A percentile compares a stretch with the other conserved stretches of the same genome.
phyloP scores from a whole-genome alignment of 495 filamentous ascomycete species.

The Penicillium antarcticum region DNA sequence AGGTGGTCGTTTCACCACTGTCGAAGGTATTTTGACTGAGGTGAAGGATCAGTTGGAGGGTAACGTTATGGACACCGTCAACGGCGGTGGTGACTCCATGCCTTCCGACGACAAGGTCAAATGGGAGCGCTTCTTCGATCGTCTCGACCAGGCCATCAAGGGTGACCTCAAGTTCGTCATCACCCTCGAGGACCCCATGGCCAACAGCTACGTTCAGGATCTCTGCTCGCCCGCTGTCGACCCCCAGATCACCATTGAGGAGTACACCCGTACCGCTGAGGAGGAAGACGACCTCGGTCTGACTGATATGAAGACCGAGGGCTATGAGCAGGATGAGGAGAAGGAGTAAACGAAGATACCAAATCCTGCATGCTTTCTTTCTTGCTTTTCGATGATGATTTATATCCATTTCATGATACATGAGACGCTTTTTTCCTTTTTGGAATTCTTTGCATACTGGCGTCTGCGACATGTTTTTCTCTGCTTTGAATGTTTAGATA shows the following conservation, averaged over 20 bases:
- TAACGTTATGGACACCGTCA: conserved; percentile 66
- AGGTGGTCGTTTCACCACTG: conserved; percentile 94
- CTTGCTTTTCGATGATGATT: conserved; percentile 4
- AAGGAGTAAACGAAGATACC: conserved; percentile 15
- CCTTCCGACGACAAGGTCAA: conserved; percentile 53
- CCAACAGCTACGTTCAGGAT: conserved; percentile 91
- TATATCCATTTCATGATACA: conserved; percentile 28
- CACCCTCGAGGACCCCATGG: conserved; percentile 81
- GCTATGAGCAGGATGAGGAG: conserved; percentile 63
- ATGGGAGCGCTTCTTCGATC: conserved; percentile 79
- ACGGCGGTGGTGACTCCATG: conserved; percentile 73
- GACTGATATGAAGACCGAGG: conserved; percentile 87
- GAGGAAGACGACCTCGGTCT: conserved; percentile 91
- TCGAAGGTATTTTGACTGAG: conserved; percentile 92
- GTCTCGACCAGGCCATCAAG: conserved; percentile 71
- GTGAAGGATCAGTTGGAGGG: conserved; percentile 82
- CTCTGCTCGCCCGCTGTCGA: conserved; percentile 69
- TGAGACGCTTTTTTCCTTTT: conserved; percentile 19
- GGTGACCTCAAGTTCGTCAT: conserved; percentile 84
- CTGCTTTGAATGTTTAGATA: conserved; percentile 21
- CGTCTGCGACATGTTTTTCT: conserved; percentile 18
- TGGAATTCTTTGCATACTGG: conserved; percentile 17
- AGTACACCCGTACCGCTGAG: conserved; percentile 82
- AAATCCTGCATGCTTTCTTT: neutral
- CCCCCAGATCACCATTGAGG: conserved; percentile 74